These are phyloP conservation scores for Cytospora piceicola DNA, from an alignment of 2,329 filamentous ascomycete species.

Conservation along the genomic window DNA sequence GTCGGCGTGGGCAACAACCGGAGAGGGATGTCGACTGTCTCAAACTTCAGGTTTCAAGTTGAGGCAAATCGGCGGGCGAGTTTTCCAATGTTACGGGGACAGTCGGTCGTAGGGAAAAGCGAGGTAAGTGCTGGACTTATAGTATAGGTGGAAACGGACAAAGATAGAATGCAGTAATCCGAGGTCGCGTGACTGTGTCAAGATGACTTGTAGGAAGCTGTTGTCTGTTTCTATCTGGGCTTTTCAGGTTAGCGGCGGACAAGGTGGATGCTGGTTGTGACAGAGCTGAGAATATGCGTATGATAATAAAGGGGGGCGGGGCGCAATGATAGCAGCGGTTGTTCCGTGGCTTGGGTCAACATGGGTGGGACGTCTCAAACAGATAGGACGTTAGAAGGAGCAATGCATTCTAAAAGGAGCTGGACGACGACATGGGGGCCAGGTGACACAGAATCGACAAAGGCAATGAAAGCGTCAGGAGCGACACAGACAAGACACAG, in stretches of 20 bases:
- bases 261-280: not conserved
- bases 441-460: not conserved
- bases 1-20: slow-evolving; percentile 7
- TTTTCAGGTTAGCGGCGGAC: slow-evolving; percentile 29
- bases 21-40: not conserved
- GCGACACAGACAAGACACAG: not conserved
- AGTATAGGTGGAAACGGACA: not conserved
- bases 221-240: slow-evolving; percentile 12
- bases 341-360: slow-evolving; percentile 16
- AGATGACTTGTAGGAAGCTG: slow-evolving; percentile 11
- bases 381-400: slow-evolving; percentile 8
- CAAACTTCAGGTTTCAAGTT: not conserved
- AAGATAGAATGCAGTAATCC: slow-evolving; percentile 15
- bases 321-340: slow-evolving; percentile 8
- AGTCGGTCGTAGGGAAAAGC: not conserved
- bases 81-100: not conserved
- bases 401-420: not conserved
- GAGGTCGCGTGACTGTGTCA: slow-evolving; percentile 19
- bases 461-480: not conserved
- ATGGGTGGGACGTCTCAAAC: slow-evolving; percentile 2
- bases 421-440: not conserved
- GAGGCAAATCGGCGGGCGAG: not conserved
- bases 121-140: not conserved
- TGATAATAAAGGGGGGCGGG: not conserved
- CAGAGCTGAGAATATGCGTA: not conserved